These are phyloP conservation scores for Choiromyces venosus DNA, from an alignment of 495 filamentous ascomycete genomes.

Conservation along the genomic window DNA sequence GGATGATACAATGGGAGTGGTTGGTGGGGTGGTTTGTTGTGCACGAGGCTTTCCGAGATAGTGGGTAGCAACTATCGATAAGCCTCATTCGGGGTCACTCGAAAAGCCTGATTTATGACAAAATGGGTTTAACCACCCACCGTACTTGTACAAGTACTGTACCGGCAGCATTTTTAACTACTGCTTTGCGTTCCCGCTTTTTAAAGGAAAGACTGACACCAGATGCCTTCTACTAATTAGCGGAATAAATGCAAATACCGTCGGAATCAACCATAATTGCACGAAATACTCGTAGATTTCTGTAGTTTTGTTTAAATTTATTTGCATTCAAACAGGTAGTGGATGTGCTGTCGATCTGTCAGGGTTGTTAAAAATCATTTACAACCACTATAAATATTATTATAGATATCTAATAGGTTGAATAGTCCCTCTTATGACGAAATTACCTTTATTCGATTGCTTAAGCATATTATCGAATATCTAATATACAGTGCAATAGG, in stretches of 20 bases:
- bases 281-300: not conserved
- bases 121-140: not conserved
- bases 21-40: constrained; percentile 8
- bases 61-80: not conserved
- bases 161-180: not conserved
- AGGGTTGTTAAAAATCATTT: not conserved
- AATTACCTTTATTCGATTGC: not conserved
- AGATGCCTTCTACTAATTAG: not conserved
- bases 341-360: not conserved
- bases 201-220: not conserved
- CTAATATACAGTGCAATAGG: not conserved
- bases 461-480: not conserved
- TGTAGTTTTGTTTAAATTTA: no score
- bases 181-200: not conserved
- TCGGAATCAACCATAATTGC: not conserved
- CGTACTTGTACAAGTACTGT: not conserved
- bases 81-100: not conserved
- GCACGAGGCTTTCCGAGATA: not conserved
- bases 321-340: not conserved
- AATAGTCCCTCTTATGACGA: not conserved
- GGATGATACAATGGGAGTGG: not conserved
- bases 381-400: not conserved
- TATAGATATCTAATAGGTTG: not conserved
- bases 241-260: not conserved
- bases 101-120: not conserved